Percentiles rank a stretch among this genome's conserved stretches.
phyloP scores from a whole-genome alignment of 306 rosid genomes.

The Mimosa pudica region DNA sequence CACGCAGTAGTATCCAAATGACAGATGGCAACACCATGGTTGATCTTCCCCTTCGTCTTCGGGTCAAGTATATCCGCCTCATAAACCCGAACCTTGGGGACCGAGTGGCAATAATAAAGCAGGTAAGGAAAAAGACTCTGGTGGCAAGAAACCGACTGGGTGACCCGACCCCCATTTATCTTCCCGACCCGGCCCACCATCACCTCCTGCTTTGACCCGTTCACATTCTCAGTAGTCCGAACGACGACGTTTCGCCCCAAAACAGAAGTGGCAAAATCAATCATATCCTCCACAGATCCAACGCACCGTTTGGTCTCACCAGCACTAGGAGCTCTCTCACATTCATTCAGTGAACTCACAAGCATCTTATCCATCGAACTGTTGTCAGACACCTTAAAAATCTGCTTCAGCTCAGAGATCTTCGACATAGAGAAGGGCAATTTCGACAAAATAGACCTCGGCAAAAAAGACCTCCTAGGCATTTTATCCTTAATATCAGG shows the following conservation, averaged over 20 bases:
- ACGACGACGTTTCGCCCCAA: constrained; percentile 77
- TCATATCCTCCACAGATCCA: constrained; percentile 85
- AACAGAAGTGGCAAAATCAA: constrained; percentile 81
- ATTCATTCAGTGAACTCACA: constrained; percentile 57
- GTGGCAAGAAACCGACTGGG: constrained; percentile 91
- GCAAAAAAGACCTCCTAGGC: constrained; percentile 92
- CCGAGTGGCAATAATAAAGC: constrained; percentile 92
- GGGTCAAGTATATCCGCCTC: constrained; percentile 82
- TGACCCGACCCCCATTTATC: constrained; percentile 78
- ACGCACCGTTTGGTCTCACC: constrained; percentile 95
- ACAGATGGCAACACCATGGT: constrained; percentile 86
- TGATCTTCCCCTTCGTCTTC: constrained; percentile 56
- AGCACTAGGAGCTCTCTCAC: constrained; percentile 71
- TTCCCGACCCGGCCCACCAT: constrained; percentile 65
- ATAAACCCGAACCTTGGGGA: constrained; percentile 93
- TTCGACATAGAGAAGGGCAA: constrained; percentile 80
- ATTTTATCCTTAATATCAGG: constrained; percentile 88
- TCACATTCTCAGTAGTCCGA: constrained; percentile 60
- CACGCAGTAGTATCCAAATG: constrained; percentile 88
- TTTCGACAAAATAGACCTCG: constrained; percentile 74
- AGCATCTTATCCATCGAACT: constrained; percentile 83
- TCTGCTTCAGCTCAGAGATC: constrained; percentile 52
- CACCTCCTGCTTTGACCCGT: constrained; percentile 64
- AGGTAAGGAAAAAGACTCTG: constrained; percentile 91
- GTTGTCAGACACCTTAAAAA: constrained; percentile 75